A percentile compares a stretch with the other conserved stretches of the same genome.
phyloP scores from a whole-genome alignment of 371 early-diverging fungal species.

The Batrachochytrium dendrobatidis region DNA sequence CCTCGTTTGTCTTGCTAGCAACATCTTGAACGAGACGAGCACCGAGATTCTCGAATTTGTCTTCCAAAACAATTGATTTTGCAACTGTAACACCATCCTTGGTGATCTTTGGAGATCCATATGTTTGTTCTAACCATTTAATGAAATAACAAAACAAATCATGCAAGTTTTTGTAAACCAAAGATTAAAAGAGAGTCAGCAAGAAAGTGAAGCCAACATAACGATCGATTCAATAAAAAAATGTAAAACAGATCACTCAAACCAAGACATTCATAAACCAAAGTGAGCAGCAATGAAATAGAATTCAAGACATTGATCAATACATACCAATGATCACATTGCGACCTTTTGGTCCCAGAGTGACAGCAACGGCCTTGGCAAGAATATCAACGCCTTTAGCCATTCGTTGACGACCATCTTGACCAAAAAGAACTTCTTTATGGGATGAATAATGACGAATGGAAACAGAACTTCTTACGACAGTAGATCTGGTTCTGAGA shows the following conservation, averaged over 20 bases:
- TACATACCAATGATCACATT: constrained; percentile 81
- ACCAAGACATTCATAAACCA: background rate
- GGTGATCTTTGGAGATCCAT: constrained; percentile 97
- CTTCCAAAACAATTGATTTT: constrained; percentile 87
- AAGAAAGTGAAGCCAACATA: too few species aligned
- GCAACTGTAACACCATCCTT: constrained; percentile 99
- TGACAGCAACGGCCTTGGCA: constrained; percentile 95
- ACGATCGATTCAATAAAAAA: too few species aligned
- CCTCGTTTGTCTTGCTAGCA: constrained; percentile 97
- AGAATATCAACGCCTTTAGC: constrained; percentile 92
- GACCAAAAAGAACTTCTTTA: constrained; percentile 94
- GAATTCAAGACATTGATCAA: background rate
- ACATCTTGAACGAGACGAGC: constrained; percentile 97
- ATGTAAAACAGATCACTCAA: background rate
- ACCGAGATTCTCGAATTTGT: constrained; percentile 95
- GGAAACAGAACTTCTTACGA: too few species aligned
- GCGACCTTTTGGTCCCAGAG: constrained; percentile 96
- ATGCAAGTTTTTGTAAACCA: too few species aligned
- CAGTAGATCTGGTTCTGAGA: background rate
- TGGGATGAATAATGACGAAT: constrained; percentile 37
- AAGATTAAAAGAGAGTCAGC: too few species aligned
- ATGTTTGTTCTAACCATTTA: constrained; percentile 91
- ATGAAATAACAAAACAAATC: background rate
- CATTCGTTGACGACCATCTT: constrained; percentile 88
- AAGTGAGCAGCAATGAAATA: too few species aligned